Evolutionary conservation across 257 asterid species (phyloP).

Genomic region (Galeopsis tetrahit): DNA sequence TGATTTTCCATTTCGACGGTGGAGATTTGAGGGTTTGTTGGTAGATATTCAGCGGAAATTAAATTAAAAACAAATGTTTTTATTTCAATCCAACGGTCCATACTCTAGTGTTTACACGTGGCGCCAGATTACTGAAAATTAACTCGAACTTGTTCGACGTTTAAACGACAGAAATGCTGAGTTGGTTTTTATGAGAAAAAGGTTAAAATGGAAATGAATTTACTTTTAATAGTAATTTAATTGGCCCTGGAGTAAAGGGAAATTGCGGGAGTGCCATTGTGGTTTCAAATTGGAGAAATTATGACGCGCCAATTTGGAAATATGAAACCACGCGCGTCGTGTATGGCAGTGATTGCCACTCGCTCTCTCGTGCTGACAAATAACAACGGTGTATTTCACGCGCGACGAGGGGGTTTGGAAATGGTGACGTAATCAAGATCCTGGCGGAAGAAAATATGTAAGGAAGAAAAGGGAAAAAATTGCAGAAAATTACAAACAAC

Average conservation of each 20-base stretch:
- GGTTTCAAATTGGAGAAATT: conserved; percentile 17
- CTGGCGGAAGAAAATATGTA: neutral
- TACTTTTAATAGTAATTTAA: neutral
- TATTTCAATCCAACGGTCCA: conserved; percentile 20
- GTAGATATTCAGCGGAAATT: conserved; percentile 6
- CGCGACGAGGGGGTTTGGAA: neutral
- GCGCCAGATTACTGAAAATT: neutral
- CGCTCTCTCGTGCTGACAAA: conserved; percentile 26
- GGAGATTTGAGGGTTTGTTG: conserved; percentile 32
- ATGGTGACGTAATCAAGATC: neutral
- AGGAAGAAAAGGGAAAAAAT: neutral
- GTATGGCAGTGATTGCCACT: neutral
- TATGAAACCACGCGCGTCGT: neutral
- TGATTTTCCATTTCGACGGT: conserved; percentile 29
- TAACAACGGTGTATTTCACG: neutral
- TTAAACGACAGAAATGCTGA: conserved; percentile 22
- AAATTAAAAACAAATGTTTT: conserved; percentile 12
- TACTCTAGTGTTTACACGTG: neutral
- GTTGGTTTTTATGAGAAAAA: neutral
- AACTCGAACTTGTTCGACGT: conserved; percentile 19
- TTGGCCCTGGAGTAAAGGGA: neutral
- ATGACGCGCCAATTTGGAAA: conserved; percentile 33
- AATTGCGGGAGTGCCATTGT: conserved; percentile 38
- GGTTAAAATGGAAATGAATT: conserved; percentile 6
- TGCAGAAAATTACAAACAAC: neutral